Percentiles rank a stretch among this genome's conserved stretches.
These are phyloP conservation scores for Nannochloropsis granulata DNA, from an alignment of 108 stramenopile genomes.

Conservation along the genomic window DNA sequence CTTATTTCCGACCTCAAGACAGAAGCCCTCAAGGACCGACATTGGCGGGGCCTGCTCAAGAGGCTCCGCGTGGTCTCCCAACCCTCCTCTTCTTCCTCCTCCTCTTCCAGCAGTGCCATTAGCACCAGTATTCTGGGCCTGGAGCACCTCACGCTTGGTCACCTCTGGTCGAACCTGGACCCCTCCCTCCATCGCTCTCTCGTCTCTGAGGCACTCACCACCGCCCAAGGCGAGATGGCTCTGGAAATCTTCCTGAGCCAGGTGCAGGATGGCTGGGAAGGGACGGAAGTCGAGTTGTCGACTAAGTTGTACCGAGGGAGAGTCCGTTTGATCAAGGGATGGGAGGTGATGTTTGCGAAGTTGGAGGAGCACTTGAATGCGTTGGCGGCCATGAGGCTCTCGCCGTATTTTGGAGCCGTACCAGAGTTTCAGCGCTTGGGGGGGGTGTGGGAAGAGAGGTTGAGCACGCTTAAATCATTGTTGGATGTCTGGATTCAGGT, in stretches of 20 bases:
- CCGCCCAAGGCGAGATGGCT: conserved; percentile 96
- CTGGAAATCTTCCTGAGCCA: conserved; percentile 81
- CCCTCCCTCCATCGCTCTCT: conserved; percentile 61
- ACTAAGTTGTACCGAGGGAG: conserved; percentile 61
- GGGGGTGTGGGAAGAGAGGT: conserved; percentile 75
- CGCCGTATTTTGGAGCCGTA: conserved; percentile 63
- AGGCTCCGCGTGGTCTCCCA: conserved; percentile 46
- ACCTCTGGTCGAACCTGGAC: conserved; percentile 74
- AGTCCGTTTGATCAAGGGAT: conserved; percentile 75
- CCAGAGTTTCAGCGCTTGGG: conserved; percentile 92
- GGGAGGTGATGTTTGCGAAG: conserved; percentile 81
- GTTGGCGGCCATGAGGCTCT: conserved; percentile 75
- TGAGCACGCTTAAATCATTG: conserved; percentile 66
- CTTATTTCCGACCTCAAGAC: conserved; percentile 72
- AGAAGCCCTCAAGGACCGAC: conserved; percentile 87
- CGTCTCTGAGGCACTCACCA: conserved; percentile 62
- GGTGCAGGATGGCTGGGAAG: conserved; percentile 77
- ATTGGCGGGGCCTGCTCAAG: conserved; percentile 77
- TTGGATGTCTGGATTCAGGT: conserved; percentile 95
- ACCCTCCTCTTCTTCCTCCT: background rate
- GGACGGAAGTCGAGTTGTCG: conserved; percentile 74
- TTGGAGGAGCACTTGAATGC: conserved; percentile 89
- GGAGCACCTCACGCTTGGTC: conserved; percentile 70
- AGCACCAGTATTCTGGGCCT: conserved; percentile 32
- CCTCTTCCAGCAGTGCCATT: background rate